Evolutionary conservation across 2,329 filamentous ascomycete species (phyloP).

Genomic region (Beauveria pseudobassiana): DNA sequence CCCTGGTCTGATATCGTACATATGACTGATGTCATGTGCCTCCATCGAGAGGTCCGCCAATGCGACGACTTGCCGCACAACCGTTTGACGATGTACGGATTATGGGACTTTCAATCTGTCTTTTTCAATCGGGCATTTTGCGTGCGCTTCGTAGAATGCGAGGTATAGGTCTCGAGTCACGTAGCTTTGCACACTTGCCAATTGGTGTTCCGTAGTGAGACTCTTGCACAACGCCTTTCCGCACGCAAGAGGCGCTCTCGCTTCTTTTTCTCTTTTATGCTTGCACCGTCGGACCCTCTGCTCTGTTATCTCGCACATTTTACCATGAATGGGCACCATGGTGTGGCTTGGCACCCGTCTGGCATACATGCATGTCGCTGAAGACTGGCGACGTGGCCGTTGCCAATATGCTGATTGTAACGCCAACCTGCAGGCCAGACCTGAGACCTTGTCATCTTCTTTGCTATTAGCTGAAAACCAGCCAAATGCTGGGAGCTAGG

Average conservation of each 20-base stretch:
- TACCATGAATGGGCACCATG: not conserved
- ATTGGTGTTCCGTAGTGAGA: not conserved
- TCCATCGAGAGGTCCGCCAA: not conserved
- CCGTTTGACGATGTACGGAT: not conserved
- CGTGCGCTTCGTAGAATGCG: not conserved
- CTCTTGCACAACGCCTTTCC: not conserved
- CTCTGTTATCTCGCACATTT: not conserved
- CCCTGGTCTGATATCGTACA: not conserved
- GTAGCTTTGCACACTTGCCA: not conserved
- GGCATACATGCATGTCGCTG: conserved; percentile 2
- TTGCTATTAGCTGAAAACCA: not conserved
- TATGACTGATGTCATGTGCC: not conserved
- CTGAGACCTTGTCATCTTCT: not conserved
- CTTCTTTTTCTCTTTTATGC: not conserved
- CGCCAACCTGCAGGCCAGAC: not conserved
- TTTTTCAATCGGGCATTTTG: too few species aligned
- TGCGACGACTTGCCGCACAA: not conserved
- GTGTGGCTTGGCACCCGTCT: not conserved
- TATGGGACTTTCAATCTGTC: too few species aligned
- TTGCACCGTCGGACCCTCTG: not conserved
- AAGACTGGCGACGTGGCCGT: not conserved
- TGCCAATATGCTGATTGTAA: not conserved
- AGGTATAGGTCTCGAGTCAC: not conserved
- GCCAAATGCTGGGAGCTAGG: too few species aligned
- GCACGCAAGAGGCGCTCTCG: not conserved